Percentiles rank a stretch among this genome's conserved stretches.
Evolutionary conservation across 2,329 filamentous ascomycete species (phyloP).

Genomic region (Plenodomus biglobosus): DNA sequence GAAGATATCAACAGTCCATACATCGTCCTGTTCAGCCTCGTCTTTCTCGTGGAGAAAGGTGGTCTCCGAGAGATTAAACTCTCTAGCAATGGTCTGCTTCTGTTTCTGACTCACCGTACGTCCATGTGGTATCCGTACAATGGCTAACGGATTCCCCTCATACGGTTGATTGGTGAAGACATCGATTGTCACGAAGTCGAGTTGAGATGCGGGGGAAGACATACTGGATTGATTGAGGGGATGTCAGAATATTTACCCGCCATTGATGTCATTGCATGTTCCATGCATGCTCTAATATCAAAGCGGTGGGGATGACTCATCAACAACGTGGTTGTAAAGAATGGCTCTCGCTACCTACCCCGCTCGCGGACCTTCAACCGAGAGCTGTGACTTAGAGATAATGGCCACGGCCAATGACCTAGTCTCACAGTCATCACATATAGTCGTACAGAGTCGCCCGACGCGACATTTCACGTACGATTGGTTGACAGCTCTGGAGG

Average conservation of each 20-base stretch:
- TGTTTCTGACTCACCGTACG: conserved; percentile 48
- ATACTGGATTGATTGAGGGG: conserved; percentile 7
- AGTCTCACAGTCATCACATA: no score
- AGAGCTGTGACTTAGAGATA: neutral
- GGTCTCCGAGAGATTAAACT: conserved; percentile 62
- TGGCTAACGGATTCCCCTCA: conserved; percentile 58
- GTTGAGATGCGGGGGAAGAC: conserved; percentile 16
- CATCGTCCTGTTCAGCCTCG: conserved; percentile 16
- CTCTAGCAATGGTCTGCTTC: conserved; percentile 57
- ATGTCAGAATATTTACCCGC: neutral
- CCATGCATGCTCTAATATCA: neutral
- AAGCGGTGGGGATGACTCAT: conserved; percentile 11
- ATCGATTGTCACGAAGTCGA: conserved; percentile 45
- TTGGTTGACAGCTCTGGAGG: no score
- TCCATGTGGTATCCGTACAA: conserved; percentile 52
- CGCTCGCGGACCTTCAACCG: neutral
- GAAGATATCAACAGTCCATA: conserved; percentile 58
- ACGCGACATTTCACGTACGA: no score
- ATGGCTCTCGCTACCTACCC: neutral
- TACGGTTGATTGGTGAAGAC: conserved; percentile 55
- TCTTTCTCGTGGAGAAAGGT: conserved; percentile 54
- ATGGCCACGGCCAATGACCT: neutral
- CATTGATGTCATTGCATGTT: neutral
- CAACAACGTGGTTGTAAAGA: neutral
- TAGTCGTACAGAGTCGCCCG: no score